These are phyloP conservation scores for Achlya hypogyna DNA, from an alignment of 352 stramenopile genomes.

Conservation along the genomic window DNA sequence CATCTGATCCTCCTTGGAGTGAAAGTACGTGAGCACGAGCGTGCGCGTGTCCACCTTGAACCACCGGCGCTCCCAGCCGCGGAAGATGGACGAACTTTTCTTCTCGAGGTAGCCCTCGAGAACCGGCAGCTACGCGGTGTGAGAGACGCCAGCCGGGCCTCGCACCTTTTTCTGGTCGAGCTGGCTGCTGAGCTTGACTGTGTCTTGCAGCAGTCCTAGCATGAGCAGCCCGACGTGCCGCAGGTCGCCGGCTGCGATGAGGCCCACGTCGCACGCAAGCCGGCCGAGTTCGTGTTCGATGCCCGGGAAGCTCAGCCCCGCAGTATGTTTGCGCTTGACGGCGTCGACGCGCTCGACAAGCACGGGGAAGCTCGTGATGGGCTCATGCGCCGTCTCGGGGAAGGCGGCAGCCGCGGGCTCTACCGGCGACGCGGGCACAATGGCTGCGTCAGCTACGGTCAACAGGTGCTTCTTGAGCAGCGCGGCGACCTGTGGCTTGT, in stretches of 20 bases:
- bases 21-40: constrained; percentile 58
- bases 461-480: neutral
- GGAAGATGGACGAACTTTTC: constrained; percentile 69
- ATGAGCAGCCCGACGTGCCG: constrained; percentile 11
- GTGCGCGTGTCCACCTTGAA: constrained; percentile 63
- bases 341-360: constrained; percentile 47
- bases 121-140: constrained; percentile 28
- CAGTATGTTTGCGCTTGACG: constrained; percentile 37
- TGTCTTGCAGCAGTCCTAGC: neutral
- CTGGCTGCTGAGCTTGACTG: neutral
- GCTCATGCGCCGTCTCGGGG: constrained; percentile 13
- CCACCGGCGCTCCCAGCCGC: constrained; percentile 54
- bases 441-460: neutral
- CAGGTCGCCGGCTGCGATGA: constrained; percentile 13
- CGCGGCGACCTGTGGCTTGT: neutral
- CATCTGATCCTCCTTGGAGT: constrained; percentile 47
- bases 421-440: neutral
- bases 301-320: constrained; percentile 29
- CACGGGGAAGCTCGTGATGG: constrained; percentile 33
- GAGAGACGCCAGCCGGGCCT: neutral
- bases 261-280: constrained; percentile 3
- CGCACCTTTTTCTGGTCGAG: constrained; percentile 2
- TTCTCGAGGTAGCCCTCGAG: constrained; percentile 64
- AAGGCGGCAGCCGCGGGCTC: neutral
- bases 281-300: constrained; percentile 43